Evolutionary conservation across 2,329 filamentous ascomycete species (phyloP).

Genomic region (Diplodia scrobiculata): DNA sequence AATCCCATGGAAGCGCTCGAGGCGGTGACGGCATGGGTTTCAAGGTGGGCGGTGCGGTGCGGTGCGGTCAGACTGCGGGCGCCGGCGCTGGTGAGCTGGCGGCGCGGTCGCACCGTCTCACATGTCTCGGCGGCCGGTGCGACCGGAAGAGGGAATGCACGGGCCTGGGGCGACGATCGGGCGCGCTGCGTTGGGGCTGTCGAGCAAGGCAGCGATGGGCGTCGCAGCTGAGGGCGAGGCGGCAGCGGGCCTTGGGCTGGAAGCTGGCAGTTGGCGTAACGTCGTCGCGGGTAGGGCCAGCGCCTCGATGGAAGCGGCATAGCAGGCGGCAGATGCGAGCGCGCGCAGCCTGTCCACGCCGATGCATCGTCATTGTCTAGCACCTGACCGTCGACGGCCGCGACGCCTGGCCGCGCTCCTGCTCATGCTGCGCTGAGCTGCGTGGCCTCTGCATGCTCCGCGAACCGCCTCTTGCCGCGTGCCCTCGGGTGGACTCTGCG

Average conservation of each 20-base stretch:
- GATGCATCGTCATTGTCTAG: conserved; percentile 1
- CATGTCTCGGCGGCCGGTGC: conserved; percentile 10
- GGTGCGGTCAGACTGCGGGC: not conserved
- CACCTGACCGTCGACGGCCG: conserved; percentile 5
- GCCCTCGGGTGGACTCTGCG: conserved; percentile 17
- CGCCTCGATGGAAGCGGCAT: conserved; percentile 5
- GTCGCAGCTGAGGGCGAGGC: conserved; percentile 6
- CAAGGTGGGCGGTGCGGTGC: not conserved
- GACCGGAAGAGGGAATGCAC: not conserved
- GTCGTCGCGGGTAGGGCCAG: conserved; percentile 10
- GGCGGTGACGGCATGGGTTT: conserved; percentile 9
- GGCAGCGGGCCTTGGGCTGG: conserved; percentile 8
- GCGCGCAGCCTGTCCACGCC: conserved; percentile 1
- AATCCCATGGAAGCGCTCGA: not conserved
- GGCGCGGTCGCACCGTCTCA: conserved; percentile 19
- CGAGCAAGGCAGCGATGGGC: not conserved
- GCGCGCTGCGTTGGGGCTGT: not conserved
- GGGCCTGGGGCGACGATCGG: conserved; percentile 11
- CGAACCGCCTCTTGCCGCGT: conserved; percentile 29
- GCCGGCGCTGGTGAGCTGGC: not conserved
- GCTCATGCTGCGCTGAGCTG: conserved; percentile 10
- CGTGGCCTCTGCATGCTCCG: conserved; percentile 25
- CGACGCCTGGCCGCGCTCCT: not conserved
- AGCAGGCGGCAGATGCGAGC: not conserved
- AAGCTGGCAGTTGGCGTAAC: not conserved